Conservation (phyloP, 108 stramenopile genomes). For the Heterococcus sp. region DNA sequence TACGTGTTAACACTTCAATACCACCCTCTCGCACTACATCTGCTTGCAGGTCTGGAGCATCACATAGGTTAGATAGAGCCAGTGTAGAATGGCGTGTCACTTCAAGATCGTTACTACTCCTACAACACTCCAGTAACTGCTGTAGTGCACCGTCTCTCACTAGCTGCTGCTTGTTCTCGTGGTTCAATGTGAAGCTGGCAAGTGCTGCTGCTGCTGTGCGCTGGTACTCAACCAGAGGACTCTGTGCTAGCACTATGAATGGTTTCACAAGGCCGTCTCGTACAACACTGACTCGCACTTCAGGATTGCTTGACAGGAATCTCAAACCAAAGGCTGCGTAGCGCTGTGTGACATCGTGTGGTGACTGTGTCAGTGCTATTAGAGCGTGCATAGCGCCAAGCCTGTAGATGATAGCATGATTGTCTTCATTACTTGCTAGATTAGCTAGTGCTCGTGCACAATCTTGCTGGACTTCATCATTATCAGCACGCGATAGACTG, state of each 20-base stretch:
- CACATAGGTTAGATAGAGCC: conserved; percentile 71
- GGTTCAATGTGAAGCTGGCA: conserved; percentile 67
- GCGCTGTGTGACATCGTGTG: conserved; percentile 67
- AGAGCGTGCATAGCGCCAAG: conserved; percentile 69
- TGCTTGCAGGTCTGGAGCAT: conserved; percentile 57
- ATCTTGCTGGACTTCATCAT: conserved; percentile 72
- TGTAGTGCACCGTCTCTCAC: conserved; percentile 62
- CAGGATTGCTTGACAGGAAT: conserved; percentile 66
- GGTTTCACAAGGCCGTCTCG: conserved; percentile 61
- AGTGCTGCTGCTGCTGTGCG: conserved; percentile 76
- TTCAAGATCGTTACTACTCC: conserved; percentile 63
- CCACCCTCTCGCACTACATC: conserved; percentile 65
- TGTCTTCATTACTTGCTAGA: conserved; percentile 69
- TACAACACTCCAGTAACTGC: conserved; percentile 62
- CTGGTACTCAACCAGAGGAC: conserved; percentile 68
- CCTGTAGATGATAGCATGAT: conserved; percentile 61
- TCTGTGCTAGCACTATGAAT: conserved; percentile 63
- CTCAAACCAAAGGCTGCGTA: conserved; percentile 74
- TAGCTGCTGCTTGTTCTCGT: conserved; percentile 64
- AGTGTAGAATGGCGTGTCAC: conserved; percentile 63
- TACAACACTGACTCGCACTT: conserved; percentile 62
- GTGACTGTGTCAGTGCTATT: conserved; percentile 57
- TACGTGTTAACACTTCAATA: conserved; percentile 39
- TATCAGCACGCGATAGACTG: conserved; percentile 56
- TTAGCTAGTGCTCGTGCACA: conserved; percentile 72